These are phyloP conservation scores for Prototheca stagnorum DNA, from an alignment of 163 green algal species.

Conservation along the genomic window DNA sequence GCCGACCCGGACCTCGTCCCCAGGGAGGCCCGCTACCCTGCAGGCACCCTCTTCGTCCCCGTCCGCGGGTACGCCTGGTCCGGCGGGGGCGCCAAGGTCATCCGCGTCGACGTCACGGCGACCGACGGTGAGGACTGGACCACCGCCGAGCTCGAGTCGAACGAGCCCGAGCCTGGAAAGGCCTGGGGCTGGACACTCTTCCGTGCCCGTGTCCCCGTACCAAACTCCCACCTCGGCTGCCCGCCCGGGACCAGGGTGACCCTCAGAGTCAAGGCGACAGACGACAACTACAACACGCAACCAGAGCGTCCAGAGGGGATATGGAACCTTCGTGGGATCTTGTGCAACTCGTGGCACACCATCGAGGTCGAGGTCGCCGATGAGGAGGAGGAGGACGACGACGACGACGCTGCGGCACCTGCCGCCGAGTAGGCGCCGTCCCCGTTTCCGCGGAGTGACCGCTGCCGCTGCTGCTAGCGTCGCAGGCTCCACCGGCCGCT, in stretches of 20 bases:
- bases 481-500: too few relatives aligned
- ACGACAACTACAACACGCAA: constrained; percentile 62
- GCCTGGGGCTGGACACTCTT: constrained; percentile 68
- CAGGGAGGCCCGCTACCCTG: background rate
- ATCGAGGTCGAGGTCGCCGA: constrained; percentile 14
- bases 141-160: constrained; percentile 18
- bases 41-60: too few relatives aligned
- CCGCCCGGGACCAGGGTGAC: constrained; percentile 23
- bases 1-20: constrained; percentile 25
- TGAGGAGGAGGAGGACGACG: too few relatives aligned
- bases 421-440: too few relatives aligned
- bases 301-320: constrained; percentile 45
- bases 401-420: too few relatives aligned
- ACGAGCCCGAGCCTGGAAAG: constrained; percentile 6
- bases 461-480: too few relatives aligned
- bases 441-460: too few relatives aligned
- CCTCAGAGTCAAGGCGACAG: constrained; percentile 42
- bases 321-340: constrained; percentile 67
- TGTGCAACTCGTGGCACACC: constrained; percentile 69
- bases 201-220: too few relatives aligned
- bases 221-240: constrained; percentile 21
- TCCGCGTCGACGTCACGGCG: constrained; percentile 64
- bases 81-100: constrained; percentile 55
- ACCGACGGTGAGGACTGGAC: constrained; percentile 62
- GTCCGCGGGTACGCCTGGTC: constrained; percentile 28